Evolutionary conservation across 768 basidiomycete genomes (phyloP), one percentile per base, ranked within the genome.

Genomic region (Tylopilus sp.): DNA sequence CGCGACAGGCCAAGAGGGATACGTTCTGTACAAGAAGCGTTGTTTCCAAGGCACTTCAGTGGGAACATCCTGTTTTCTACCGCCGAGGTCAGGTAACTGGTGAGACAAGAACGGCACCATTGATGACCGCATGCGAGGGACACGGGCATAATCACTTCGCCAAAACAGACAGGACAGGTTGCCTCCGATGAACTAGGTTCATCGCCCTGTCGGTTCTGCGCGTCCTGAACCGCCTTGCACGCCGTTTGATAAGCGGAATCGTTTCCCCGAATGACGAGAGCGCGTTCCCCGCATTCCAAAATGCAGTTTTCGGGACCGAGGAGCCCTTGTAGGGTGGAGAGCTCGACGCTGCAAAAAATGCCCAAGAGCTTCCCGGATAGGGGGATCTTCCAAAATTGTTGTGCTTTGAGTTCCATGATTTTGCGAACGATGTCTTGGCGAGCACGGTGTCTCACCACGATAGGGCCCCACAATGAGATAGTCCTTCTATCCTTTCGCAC

Each of bases 111-210:
- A 33, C 77, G 76, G 62, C 89, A 91, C 79, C 82, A 89, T 1
- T 59, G 59, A 63, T 92, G 88, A 2, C 84, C 80, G 55, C 89
- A 92, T 10, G 62, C 65, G 1, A 90, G 73, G 11, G 71, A 72
- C 3, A 82, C 64, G 0, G 84, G 83, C 1, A 74, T 64, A 0
- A 76, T 68, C 1, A 77, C 76, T 39, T 79, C 74, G 48, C 75
- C 75, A 51, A 90, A 79, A 64, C 89, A 92, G 3, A 89, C 82
- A 0, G 89, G 88, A 58, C 89, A 92, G 9, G 63, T 60, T 12
- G 50, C 63, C 18, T 51, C 57, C 35, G 55, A 65, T 25, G 42
- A 40, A 13, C 39, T 52, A 21, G 58, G 53, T 11, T 47, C 56
- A 3, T 69, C 69, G 17, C 78, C 65, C 21, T 63, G 63, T 25